Conservation (phyloP, 768 basidiomycete genomes). For the Boletus sp. region DNA sequence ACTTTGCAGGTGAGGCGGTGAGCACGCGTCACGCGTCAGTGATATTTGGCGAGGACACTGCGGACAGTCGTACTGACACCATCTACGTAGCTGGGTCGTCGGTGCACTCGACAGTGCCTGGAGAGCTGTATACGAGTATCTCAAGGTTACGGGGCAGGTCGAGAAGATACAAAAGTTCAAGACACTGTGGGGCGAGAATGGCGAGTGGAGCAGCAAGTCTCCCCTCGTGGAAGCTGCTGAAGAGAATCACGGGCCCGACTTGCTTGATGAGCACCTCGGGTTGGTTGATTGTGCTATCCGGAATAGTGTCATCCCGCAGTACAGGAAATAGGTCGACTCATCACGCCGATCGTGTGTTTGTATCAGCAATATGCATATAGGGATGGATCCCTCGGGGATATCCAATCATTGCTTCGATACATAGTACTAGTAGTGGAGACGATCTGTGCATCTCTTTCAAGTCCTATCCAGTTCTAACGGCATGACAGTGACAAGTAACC, state of each 20-base stretch:
- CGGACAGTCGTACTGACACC: not conserved
- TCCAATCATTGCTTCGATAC: not conserved
- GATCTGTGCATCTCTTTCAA: not conserved
- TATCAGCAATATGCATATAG: too few relatives aligned
- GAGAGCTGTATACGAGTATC: conserved; percentile 31
- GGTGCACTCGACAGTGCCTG: conserved; percentile 39
- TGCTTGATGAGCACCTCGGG: too few relatives aligned
- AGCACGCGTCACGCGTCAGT: conserved; percentile 17
- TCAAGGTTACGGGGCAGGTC: conserved; percentile 11
- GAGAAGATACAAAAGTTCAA: conserved; percentile 18
- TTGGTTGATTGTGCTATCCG: too few relatives aligned
- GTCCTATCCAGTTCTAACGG: too few relatives aligned
- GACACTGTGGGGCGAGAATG: conserved; percentile 30
- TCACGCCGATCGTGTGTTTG: too few relatives aligned
- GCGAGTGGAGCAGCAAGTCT: conserved; percentile 24
- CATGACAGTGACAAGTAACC: too few relatives aligned
- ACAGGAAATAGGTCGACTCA: too few relatives aligned
- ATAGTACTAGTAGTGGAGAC: too few relatives aligned
- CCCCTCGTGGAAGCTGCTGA: too few relatives aligned
- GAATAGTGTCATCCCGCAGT: too few relatives aligned
- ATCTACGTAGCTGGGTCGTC: conserved; percentile 35
- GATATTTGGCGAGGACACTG: conserved; percentile 18
- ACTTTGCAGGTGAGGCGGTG: conserved; percentile 16
- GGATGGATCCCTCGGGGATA: not conserved
- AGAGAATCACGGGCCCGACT: too few relatives aligned